Evolutionary conservation across 78 protist genomes (phyloP), one percentile per base, ranked within the genome.

Genomic region (Dictyostelium brefeldianum): DNA sequence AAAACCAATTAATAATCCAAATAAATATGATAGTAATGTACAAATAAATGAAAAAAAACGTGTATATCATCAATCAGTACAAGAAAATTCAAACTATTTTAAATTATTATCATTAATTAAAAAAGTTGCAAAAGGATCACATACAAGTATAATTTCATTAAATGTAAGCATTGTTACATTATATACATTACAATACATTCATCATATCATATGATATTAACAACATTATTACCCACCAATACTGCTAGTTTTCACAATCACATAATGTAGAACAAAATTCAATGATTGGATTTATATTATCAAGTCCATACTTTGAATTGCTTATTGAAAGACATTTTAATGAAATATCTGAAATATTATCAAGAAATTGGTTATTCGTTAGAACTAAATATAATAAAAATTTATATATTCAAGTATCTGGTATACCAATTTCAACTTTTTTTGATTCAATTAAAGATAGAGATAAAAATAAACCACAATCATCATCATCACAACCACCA

Each of bases 401-500:
- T 10, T n/a, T 43, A 43, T 71, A 71, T 22, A 71, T 71, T 18
- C 79, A 71, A 71, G 43, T 71, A 71, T 71, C 79, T 0, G 79
- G 79, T 46, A 18, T 71, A 20, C 79, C 79, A 8, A 22, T 71
- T 67, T 67, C 75, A 51, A 51, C 1, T 14, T 51, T 51, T 51
- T 14, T 51, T 51, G 15, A 51, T 31, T 67, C 5, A 0, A 14
- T 67, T 67, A 31, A 3, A 14, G 31, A 67, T 29, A 67, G 48
- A 67, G 31, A 67, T 15, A 67, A 6, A 64, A 0, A 11, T 14
- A 25, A 22, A 29, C 15, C 4, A 31, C 47, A 31, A 17, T 36
- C 47, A 31, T 15, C 8, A 29, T 29, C n/a, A 67, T 0, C 20
- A 25, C 25, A 62, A 22, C 70, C 22, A 11, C n/a, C 2, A 57